Evolutionary conservation across 768 basidiomycete genomes (phyloP).

Genomic region (Guyanaporus albipodus): DNA sequence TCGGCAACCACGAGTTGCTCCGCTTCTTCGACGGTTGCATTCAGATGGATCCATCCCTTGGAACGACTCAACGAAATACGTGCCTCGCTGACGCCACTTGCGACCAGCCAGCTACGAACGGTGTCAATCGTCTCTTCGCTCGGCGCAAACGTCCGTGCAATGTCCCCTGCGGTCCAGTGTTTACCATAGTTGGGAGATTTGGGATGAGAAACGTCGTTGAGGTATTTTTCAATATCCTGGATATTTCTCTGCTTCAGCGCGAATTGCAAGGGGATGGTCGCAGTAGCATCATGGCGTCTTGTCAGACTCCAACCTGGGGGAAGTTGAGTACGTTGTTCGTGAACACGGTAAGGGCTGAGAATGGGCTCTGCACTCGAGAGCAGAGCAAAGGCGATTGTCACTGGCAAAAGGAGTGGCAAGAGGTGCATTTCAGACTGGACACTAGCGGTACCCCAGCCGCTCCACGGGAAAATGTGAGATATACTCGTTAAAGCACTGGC

Average conservation of each 20-base stretch:
- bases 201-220: conserved; percentile 33
- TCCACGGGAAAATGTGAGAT: background rate
- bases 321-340: conserved; percentile 37
- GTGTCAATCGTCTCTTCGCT: conserved; percentile 18
- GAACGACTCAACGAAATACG: conserved; percentile 16
- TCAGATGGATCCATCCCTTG: conserved; percentile 27
- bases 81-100: conserved; percentile 20
- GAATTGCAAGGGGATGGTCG: conserved; percentile 27
- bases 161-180: conserved; percentile 28
- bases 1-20: conserved; percentile 31
- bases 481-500: too few relatives aligned
- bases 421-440: conserved; percentile 9
- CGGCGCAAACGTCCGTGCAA: conserved; percentile 23
- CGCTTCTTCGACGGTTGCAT: conserved; percentile 30
- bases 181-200: conserved; percentile 31
- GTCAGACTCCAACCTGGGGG: conserved; percentile 37
- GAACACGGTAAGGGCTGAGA: conserved; percentile 27
- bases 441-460: background rate
- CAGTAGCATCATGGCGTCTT: conserved; percentile 33
- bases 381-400: conserved; percentile 4
- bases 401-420: conserved; percentile 3
- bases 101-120: conserved; percentile 25
- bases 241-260: conserved; percentile 32
- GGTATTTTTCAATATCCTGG: conserved; percentile 20
- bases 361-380: conserved; percentile 15